Conservation (phyloP, 2,329 filamentous ascomycete genomes). For the Penicillium sclerotigenum region DNA sequence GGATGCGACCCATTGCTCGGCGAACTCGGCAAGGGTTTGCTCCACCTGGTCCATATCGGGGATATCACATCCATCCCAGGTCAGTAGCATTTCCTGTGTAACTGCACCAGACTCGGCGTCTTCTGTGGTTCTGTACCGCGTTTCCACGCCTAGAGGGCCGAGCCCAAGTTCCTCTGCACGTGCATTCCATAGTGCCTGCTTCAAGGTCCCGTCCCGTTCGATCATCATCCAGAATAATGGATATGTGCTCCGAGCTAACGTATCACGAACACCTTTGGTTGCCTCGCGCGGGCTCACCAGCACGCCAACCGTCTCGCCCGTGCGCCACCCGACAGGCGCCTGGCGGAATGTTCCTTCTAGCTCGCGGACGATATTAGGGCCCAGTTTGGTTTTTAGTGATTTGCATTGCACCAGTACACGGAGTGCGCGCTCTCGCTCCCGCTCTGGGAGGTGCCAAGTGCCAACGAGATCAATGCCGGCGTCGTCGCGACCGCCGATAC, state of each 20-base stretch:
- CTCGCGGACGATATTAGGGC: slow-evolving; percentile 46
- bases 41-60: slow-evolving; percentile 34
- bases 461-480: slow-evolving; percentile 48
- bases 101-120: slow-evolving; percentile 16
- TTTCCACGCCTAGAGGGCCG: slow-evolving; percentile 39
- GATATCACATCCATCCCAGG: slow-evolving; percentile 39
- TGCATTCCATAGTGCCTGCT: slow-evolving; percentile 47
- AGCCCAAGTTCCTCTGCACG: slow-evolving; percentile 40
- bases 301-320: slow-evolving; percentile 63
- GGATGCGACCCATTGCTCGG: slow-evolving; percentile 29
- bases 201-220: slow-evolving; percentile 36
- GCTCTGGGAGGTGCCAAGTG: slow-evolving; percentile 43
- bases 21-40: slow-evolving; percentile 18
- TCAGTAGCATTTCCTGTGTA: slow-evolving; percentile 29
- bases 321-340: slow-evolving; percentile 70
- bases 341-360: slow-evolving; percentile 67
- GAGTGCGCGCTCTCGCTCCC: slow-evolving; percentile 31
- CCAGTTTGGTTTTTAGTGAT: slow-evolving; percentile 41
- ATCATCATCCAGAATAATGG: slow-evolving; percentile 65
- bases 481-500: slow-evolving; percentile 47
- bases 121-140: slow-evolving; percentile 28
- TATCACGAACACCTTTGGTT: slow-evolving; percentile 74
- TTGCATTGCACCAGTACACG: slow-evolving; percentile 49
- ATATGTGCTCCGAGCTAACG: slow-evolving; percentile 63
- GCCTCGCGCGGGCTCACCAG: slow-evolving; percentile 67